Evolutionary conservation across 495 filamentous ascomycete genomes (phyloP), one percentile per base, ranked within the genome.

Genomic region (Trichoderma erinaceum): DNA sequence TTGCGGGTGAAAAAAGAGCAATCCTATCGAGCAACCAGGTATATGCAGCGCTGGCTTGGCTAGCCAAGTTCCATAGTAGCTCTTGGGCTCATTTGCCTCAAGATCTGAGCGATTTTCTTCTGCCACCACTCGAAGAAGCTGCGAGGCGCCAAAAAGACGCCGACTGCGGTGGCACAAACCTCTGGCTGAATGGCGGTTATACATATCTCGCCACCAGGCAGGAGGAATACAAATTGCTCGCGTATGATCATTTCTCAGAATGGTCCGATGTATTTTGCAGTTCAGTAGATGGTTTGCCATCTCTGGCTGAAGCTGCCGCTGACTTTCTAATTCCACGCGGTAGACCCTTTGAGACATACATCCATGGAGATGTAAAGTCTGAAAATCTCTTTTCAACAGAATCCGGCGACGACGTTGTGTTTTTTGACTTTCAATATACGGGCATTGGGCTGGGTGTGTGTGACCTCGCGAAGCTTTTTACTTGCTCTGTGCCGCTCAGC

Each of bases 391-490:
- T 79, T 64, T 73, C 76, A 2, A 75, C 67, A 1, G 65, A 64
- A 7, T 48, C 68, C 21, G 76, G 77, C 4, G 50, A 72, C n/a
- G 69, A 71, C 16, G 80, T 78, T 21, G 80, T 78, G 16, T 76
- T 83, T 66, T 83, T 78, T 63, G 81, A 83, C 65, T 83, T 83
- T 52, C 80, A 83, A 69, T 83, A 82, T 64, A 75, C 78, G 0
- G 81, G 81, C 2, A 66, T 77, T 5, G 80, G 81, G 15, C 56
- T 82, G 0, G 81, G 81, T 1, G 81, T 77, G 21, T 78, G 79
- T 67, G 81, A 82, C 68, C 70, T 83, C 6, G 80, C 77, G n/a
- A 82, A 83, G 70, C 72, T 83, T 43, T 75, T 83, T 25, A 77
- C 75, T 10, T 77, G 75, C 56, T 77, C 75, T 6, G 73, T 77